These are phyloP conservation scores for Penicillium sclerotigenum DNA, from an alignment of 2,329 filamentous ascomycete genomes.

Conservation along the genomic window DNA sequence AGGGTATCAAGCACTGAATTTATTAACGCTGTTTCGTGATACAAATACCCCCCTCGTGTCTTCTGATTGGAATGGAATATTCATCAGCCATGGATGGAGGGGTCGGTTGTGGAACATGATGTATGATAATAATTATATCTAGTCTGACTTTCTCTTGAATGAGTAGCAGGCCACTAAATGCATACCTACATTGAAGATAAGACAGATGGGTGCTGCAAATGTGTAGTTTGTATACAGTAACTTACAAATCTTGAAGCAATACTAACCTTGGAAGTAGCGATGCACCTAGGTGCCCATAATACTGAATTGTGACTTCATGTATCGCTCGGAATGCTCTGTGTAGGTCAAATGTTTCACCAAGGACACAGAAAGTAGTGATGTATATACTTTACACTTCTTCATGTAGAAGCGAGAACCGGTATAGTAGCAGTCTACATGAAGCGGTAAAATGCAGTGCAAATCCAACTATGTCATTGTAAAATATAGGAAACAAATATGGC, in stretches of 20 bases:
- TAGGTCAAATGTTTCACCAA: neutral
- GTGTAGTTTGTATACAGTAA: neutral
- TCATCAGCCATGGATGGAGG: neutral
- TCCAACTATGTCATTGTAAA: neutral
- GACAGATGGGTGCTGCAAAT: neutral
- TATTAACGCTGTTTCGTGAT: constrained; percentile 4
- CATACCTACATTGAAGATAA: neutral
- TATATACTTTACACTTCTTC: too few species aligned
- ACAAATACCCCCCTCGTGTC: neutral
- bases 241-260: neutral
- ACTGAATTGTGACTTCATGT: neutral
- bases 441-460: neutral
- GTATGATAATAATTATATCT: constrained; percentile 57
- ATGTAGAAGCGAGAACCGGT: neutral
- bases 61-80: constrained; percentile 8
- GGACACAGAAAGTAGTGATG: neutral
- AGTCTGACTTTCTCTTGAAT: constrained; percentile 10
- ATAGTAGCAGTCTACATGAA: neutral
- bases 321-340: neutral
- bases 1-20: constrained; percentile 38
- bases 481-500: neutral
- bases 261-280: neutral
- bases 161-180: constrained; percentile 5
- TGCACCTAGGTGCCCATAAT: neutral
- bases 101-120: constrained; percentile 69